Conservation (phyloP, 305 asterid species). For the Fraxinus floribunda region DNA sequence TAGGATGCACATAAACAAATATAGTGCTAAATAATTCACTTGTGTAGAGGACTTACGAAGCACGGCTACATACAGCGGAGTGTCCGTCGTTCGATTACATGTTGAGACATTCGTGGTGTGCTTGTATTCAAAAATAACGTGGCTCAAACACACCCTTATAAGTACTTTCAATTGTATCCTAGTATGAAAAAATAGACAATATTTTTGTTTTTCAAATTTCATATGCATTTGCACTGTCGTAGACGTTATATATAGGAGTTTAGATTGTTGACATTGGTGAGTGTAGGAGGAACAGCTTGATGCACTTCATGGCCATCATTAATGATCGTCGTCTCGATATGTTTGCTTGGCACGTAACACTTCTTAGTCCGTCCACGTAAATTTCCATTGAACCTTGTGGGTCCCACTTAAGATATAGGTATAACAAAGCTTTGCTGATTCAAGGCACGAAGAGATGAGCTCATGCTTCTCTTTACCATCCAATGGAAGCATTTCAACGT, state of each 20-base stretch:
- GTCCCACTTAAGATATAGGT: background rate
- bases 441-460: background rate
- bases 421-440: background rate
- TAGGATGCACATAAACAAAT: background rate
- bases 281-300: background rate
- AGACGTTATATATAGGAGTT: background rate
- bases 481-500: constrained; percentile 42
- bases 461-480: constrained; percentile 24
- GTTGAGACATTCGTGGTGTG: background rate
- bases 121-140: no score
- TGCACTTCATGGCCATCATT: background rate
- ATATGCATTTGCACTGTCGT: background rate
- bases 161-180: background rate
- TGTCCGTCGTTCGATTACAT: background rate
- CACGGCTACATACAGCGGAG: background rate
- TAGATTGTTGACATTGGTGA: background rate
- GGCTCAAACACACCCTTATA: background rate
- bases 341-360: background rate
- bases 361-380: background rate
- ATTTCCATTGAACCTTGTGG: background rate
- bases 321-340: background rate
- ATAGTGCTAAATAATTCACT: background rate
- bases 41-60: background rate
- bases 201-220: background rate
- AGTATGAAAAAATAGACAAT: background rate